These are phyloP conservation scores for Podospora fimiseda DNA, from an alignment of 495 filamentous ascomycete species.

Conservation along the genomic window DNA sequence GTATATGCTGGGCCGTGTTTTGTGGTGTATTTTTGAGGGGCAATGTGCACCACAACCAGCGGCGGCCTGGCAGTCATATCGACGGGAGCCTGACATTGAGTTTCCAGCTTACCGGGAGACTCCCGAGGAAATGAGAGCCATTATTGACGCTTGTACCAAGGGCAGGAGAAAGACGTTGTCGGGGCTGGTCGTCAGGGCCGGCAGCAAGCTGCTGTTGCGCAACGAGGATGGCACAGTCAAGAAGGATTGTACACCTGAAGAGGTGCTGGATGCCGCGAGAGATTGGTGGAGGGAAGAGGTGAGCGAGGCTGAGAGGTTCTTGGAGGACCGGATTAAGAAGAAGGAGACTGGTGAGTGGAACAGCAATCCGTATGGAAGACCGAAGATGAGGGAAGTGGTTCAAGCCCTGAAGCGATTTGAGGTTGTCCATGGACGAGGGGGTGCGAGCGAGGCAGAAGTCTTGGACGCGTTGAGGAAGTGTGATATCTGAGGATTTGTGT, in stretches of 20 bases:
- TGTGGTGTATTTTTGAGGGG: constrained; percentile 51
- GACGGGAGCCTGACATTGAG: constrained; percentile 41
- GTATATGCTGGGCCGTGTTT: constrained; percentile 45
- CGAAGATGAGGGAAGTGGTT: constrained; percentile 30
- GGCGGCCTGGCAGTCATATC: constrained; percentile 45
- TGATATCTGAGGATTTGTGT: neutral
- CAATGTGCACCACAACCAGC: constrained; percentile 40
- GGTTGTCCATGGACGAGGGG: neutral
- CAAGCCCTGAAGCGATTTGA: neutral
- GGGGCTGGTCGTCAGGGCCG: constrained; percentile 28
- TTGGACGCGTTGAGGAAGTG: neutral
- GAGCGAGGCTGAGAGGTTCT: constrained; percentile 33
- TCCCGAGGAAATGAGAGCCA: constrained; percentile 29
- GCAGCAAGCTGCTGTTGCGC: constrained; percentile 34
- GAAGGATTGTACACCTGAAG: constrained; percentile 12
- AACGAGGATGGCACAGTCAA: neutral
- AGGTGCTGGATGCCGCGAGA: constrained; percentile 28
- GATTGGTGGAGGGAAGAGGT: constrained; percentile 39
- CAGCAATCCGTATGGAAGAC: constrained; percentile 37
- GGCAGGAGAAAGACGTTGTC: constrained; percentile 34
- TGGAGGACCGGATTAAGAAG: constrained; percentile 24
- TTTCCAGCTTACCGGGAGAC: constrained; percentile 38
- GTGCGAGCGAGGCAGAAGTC: neutral
- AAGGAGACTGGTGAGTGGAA: constrained; percentile 33
- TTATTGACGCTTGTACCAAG: constrained; percentile 41